phyloP scores from a whole-genome alignment of 2,329 filamentous ascomycete genomes.

The Nothophaeocryptopus gaeumannii region DNA sequence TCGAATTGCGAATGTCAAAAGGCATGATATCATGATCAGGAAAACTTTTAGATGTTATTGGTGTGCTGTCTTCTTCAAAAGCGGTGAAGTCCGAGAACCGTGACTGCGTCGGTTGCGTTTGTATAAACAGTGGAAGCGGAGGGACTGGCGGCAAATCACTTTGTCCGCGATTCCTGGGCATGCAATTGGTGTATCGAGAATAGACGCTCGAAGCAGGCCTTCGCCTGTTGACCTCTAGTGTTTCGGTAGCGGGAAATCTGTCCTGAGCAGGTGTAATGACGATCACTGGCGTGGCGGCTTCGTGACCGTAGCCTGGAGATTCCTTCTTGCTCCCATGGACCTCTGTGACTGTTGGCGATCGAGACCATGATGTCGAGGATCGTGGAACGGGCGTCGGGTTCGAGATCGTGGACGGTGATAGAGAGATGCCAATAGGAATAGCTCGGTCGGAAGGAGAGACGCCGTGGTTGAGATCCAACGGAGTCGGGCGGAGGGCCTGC shows the following conservation, averaged over 20 bases:
- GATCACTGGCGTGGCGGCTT: constrained; percentile 47
- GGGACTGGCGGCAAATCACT: constrained; percentile 59
- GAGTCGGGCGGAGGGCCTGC: constrained; percentile 29
- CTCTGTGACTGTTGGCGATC: neutral
- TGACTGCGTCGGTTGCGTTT: constrained; percentile 6
- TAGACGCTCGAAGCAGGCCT: constrained; percentile 60
- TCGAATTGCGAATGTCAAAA: neutral
- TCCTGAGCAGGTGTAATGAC: constrained; percentile 54
- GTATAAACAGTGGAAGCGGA: constrained; percentile 46
- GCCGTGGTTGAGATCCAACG: constrained; percentile 39
- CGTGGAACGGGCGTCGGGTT: constrained; percentile 29
- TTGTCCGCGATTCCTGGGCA: constrained; percentile 20
- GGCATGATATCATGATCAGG: no score
- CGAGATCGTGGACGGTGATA: constrained; percentile 56
- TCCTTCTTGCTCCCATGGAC: neutral
- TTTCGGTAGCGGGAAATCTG: constrained; percentile 55
- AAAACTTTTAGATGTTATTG: no score
- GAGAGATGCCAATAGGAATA: constrained; percentile 68
- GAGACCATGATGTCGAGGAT: neutral
- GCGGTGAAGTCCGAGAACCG: constrained; percentile 27
- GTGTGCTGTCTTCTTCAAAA: constrained; percentile 44
- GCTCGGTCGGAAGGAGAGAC: constrained; percentile 68
- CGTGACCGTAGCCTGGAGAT: constrained; percentile 4
- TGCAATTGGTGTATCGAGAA: constrained; percentile 51
- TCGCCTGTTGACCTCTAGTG: constrained; percentile 30